Evolutionary conservation across 225 moss, liverwort and hornwort genomes (phyloP), one percentile per base, ranked within the genome.

Genomic region (Thuidium tamariscinum): DNA sequence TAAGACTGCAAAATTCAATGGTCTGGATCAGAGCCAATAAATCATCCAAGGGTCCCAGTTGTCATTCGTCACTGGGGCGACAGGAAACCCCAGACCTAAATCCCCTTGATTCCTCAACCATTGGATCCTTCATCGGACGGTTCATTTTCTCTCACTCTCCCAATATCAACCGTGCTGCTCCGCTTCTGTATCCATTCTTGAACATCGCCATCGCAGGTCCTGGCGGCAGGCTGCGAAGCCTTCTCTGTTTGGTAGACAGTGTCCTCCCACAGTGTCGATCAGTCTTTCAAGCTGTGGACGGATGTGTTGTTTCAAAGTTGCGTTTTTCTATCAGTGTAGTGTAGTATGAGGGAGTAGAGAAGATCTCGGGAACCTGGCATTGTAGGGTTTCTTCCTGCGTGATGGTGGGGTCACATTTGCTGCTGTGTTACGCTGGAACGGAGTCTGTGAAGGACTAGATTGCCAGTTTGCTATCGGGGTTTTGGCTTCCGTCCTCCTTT

Each of bases 161-260:
- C 13, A 0, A 86, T 85, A 82, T 89, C 22, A 75, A 74, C 59
- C 57, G 39, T 30, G 71, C n/a, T 44, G 2, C 48, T 70, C 68
- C 0, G 0, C 2, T 0, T 0, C 0, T 0, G 0, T 0, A 0
- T 1, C 0, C 11, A 82, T 7, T n/a, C 1, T 13, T 10, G 8
- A 0, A 54, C 83, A 27, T 20, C 4, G 55, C 16, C 5, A 5
- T 0, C 10, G 0, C 3, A 3, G 57, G 77, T 73, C 6, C 21
- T 42, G 82, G 84, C 86, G 72, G 66, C 59, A 21, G 52, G 41
- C 36, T 46, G 71, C 66, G 0, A 1, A 3, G 66, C 48, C 14
- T 74, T 16, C 21, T 4, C 14, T 21, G 1, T 7, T 9, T 13
- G 6, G 56, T 1, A 2, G 79, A 3, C 4, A 17, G 23, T 1